Conservation (phyloP, 345 rosid species). For the Garcia nutans region DNA sequence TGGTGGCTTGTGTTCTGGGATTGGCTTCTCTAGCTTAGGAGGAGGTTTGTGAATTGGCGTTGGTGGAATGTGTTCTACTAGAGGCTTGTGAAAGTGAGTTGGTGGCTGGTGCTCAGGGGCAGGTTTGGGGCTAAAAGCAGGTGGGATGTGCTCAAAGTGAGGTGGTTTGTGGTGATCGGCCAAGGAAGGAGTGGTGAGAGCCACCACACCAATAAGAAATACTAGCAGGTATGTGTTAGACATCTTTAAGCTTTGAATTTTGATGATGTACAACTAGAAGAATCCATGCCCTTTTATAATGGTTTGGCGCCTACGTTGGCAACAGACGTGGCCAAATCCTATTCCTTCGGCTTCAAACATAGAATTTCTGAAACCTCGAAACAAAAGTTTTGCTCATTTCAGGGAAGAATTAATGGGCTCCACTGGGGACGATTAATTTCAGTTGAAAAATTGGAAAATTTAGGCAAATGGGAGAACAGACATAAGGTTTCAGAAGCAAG, state of each 20-base stretch:
- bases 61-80: conserved; percentile 1
- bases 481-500: neutral
- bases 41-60: conserved; percentile 10
- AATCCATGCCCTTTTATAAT: neutral
- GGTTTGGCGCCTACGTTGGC: neutral
- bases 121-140: conserved; percentile 9
- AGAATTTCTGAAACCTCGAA: neutral
- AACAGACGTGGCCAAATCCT: neutral
- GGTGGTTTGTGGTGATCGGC: conserved; percentile 16
- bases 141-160: conserved; percentile 15
- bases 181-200: conserved; percentile 19
- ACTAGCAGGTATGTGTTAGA: conserved; percentile 15
- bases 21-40: neutral
- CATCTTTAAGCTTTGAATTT: conserved; percentile 17
- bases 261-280: conserved; percentile 17
- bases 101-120: conserved; percentile 9
- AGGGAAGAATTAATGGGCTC: neutral
- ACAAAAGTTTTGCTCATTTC: neutral
- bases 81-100: neutral
- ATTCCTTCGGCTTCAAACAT: conserved; percentile 1
- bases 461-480: neutral
- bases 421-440: neutral
- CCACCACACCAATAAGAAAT: conserved; percentile 16
- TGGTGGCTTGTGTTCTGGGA: conserved; percentile 11
- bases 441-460: conserved; percentile 1